Evolutionary conservation across 179 eudicot species (phyloP).

Genomic region (Silene noctiflora): DNA sequence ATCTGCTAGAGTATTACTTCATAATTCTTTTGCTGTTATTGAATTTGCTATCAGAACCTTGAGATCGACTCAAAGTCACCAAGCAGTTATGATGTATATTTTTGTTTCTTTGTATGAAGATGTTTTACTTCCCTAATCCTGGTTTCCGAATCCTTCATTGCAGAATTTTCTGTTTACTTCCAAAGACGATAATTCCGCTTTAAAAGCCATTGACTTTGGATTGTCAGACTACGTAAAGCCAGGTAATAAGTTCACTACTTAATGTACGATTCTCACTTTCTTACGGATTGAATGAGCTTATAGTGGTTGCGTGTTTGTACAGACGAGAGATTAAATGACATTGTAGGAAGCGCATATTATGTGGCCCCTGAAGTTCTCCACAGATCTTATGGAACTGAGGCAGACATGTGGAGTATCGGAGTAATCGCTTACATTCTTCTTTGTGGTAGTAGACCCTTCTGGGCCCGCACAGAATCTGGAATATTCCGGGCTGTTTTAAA

Average conservation of each 20-base stretch:
- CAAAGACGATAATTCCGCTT: constrained; percentile 60
- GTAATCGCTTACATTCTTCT: constrained; percentile 82
- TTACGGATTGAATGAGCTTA: constrained; percentile 20
- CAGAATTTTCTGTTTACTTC: constrained; percentile 80
- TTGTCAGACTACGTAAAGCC: constrained; percentile 88
- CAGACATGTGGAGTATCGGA: constrained; percentile 91
- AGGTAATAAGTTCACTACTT: constrained; percentile 37
- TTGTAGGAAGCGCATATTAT: constrained; percentile 90
- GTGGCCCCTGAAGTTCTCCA: constrained; percentile 96
- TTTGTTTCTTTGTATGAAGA: too few species aligned
- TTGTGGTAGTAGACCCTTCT: constrained; percentile 92
- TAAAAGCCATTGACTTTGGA: constrained; percentile 94
- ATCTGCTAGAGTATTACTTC: too few species aligned
- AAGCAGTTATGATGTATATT: too few species aligned
- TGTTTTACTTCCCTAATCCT: background rate
- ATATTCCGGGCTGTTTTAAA: constrained; percentile 77
- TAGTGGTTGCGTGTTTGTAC: background rate
- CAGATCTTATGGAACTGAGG: constrained; percentile 76
- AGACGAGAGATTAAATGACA: constrained; percentile 87
- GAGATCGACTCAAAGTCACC: too few species aligned
- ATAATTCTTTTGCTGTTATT: too few species aligned
- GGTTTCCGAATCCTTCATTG: constrained; percentile 26
- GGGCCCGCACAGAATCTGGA: constrained; percentile 94
- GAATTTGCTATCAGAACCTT: too few species aligned
- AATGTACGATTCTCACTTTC: background rate